Evolutionary conservation across 345 rosid genomes (phyloP).

Genomic region (Viola odorata): DNA sequence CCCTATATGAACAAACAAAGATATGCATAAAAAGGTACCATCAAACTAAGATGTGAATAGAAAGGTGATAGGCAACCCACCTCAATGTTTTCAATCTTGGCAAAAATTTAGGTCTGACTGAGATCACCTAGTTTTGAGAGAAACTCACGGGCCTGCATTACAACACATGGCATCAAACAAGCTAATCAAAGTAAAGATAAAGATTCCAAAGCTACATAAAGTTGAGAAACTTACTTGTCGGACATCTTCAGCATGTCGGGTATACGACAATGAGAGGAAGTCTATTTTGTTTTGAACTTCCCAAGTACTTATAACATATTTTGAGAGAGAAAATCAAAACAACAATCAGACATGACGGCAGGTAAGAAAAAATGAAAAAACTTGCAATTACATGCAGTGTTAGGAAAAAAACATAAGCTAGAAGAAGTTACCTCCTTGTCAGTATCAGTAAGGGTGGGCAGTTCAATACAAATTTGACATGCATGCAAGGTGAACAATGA

Average conservation of each 20-base stretch:
- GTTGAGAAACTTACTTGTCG: conserved; percentile 50
- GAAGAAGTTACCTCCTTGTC: conserved; percentile 69
- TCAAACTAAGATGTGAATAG: background rate
- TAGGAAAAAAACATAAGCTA: background rate
- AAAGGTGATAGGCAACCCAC: conserved; percentile 27
- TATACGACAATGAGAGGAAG: conserved; percentile 88
- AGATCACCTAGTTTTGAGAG: conserved; percentile 83
- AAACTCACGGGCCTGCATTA: conserved; percentile 71
- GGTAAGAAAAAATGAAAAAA: no score
- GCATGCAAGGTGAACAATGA: conserved; percentile 78
- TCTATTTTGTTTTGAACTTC: conserved; percentile 92
- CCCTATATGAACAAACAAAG: conserved; percentile 42
- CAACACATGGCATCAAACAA: conserved; percentile 1
- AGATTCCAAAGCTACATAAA: background rate
- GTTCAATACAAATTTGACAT: conserved; percentile 77
- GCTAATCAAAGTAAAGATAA: background rate
- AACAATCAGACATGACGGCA: background rate
- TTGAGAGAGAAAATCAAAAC: conserved; percentile 1
- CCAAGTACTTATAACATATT: conserved; percentile 83
- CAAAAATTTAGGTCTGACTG: conserved; percentile 83
- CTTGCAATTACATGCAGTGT: no score
- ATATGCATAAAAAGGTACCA: background rate
- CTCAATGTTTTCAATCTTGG: conserved; percentile 92
- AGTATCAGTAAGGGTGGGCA: conserved; percentile 83
- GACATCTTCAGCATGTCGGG: conserved; percentile 94